Conservation (phyloP, 2,329 filamentous ascomycete genomes). For the Aspergillus novofumigatus region DNA sequence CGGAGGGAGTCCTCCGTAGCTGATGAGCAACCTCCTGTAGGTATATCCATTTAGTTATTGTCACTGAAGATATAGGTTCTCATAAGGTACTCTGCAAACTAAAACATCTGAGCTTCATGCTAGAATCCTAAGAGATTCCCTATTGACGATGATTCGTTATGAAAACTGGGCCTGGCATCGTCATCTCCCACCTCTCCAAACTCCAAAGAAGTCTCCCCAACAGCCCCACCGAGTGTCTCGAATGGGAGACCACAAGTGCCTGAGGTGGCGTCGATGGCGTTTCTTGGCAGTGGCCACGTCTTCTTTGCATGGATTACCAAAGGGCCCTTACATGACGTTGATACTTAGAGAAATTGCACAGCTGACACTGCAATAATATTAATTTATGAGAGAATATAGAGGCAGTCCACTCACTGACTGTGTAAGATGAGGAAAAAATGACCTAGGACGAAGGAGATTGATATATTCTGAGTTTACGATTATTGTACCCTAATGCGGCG, state of each 20-base stretch:
- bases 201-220: no score
- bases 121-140: background rate
- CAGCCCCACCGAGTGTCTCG: background rate
- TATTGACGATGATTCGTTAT: background rate
- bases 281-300: conserved; percentile 6
- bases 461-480: background rate
- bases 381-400: background rate
- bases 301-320: background rate
- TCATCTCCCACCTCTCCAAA: background rate
- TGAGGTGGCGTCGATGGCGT: conserved; percentile 8
- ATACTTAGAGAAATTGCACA: background rate
- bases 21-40: no score
- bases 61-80: background rate
- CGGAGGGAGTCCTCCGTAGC: no score
- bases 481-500: no score
- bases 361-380: background rate
- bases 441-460: background rate
- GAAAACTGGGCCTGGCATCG: background rate
- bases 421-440: background rate
- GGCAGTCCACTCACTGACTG: background rate
- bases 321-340: background rate
- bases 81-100: no score
- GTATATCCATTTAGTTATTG: no score
- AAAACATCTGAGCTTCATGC: background rate
- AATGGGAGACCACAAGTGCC: background rate